These are phyloP conservation scores for Debaryomycetaceae sp. DNA, from an alignment of 1,139 yeast species.

Conservation along the genomic window DNA sequence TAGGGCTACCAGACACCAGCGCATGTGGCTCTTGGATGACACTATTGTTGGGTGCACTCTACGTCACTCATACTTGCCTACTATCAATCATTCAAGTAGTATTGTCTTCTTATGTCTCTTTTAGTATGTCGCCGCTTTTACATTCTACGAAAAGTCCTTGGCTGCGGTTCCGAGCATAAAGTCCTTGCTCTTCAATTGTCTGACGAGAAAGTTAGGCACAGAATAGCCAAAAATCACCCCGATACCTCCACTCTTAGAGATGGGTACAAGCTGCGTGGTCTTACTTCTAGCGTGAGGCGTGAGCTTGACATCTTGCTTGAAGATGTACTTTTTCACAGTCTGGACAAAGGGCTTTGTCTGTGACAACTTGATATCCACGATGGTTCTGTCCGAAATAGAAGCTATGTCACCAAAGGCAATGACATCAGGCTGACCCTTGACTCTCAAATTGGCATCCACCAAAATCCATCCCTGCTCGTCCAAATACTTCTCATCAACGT, in stretches of 20 bases:
- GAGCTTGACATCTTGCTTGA: slow-evolving; percentile 12
- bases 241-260: slow-evolving; percentile 34
- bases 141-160: slow-evolving; percentile 2
- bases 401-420: slow-evolving; percentile 32
- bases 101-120: too few species aligned
- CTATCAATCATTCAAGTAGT: too few species aligned
- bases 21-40: too few species aligned
- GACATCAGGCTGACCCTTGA: slow-evolving; percentile 21
- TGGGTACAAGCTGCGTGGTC: slow-evolving; percentile 23
- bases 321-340: slow-evolving; percentile 15
- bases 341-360: slow-evolving; percentile 19
- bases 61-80: too few species aligned
- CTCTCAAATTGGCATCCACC: slow-evolving; percentile 22
- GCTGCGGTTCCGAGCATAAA: slow-evolving; percentile 17
- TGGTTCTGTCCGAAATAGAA: slow-evolving; percentile 17
- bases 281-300: slow-evolving; percentile 12
- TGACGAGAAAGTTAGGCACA: slow-evolving; percentile 27
- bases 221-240: slow-evolving; percentile 25
- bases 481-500: slow-evolving; percentile 13
- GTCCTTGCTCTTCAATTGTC: slow-evolving; percentile 21
- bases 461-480: slow-evolving; percentile 19
- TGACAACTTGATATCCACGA: slow-evolving; percentile 21
- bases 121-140: too few species aligned
- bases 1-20: too few species aligned
- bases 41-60: too few species aligned